Conservation (phyloP, 23 red algal genomes). For the Gracilaria vermiculophylla region DNA sequence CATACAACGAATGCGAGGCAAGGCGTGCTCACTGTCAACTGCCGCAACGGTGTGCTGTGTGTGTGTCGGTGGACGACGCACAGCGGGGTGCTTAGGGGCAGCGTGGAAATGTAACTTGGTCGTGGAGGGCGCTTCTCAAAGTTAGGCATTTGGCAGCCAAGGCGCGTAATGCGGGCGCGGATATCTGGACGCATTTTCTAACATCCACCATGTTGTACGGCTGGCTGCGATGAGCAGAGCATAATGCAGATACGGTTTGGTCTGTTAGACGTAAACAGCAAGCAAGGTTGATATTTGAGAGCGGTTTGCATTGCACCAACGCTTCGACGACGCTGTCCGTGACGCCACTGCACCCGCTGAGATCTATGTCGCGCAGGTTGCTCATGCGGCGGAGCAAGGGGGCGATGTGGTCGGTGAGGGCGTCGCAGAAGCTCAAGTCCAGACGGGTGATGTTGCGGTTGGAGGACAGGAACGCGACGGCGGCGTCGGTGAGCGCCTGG, state of each 20-base stretch:
- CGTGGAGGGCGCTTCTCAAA: constrained; percentile 1
- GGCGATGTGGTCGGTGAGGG: constrained; percentile 4
- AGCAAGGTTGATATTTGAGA: neutral
- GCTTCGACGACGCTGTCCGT: neutral
- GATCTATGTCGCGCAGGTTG: neutral
- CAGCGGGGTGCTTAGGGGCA: neutral
- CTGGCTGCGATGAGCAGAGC: neutral
- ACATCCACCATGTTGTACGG: constrained; percentile 15
- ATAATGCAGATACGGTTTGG: neutral
- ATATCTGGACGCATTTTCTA: constrained; percentile 7
- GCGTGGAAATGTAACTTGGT: neutral
- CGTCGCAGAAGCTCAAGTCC: constrained; percentile 3
- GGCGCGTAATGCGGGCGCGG: neutral
- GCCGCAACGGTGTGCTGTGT: neutral
- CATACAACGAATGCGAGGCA: neutral
- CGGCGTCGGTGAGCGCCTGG: neutral
- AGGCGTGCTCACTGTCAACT: no score
- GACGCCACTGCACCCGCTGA: neutral
- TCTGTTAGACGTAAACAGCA: constrained; percentile 8
- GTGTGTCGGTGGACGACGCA: no score
- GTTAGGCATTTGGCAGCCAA: neutral
- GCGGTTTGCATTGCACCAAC: neutral
- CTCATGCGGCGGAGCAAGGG: neutral
- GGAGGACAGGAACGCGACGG: neutral
- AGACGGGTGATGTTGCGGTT: neutral